Conservation (phyloP, 2,329 filamentous ascomycete genomes). For the Tympanopsis confertula region DNA sequence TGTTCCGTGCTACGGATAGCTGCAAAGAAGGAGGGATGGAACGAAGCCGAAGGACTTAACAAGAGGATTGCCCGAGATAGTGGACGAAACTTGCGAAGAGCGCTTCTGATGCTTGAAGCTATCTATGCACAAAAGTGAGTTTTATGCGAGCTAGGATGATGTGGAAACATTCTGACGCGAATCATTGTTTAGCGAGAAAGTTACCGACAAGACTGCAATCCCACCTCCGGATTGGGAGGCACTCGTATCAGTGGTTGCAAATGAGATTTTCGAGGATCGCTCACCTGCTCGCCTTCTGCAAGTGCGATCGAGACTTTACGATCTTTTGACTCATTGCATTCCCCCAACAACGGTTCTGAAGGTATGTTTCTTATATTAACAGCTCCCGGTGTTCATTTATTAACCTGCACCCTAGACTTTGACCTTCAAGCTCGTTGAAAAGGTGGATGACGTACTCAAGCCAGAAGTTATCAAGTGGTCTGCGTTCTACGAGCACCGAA, state of each 20-base stretch:
- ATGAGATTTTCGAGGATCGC: conserved; percentile 85
- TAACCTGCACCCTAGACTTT: conserved; percentile 40
- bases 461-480: conserved; percentile 90
- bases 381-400: not conserved
- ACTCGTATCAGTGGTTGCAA: conserved; percentile 77
- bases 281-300: conserved; percentile 80
- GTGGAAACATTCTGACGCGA: not conserved
- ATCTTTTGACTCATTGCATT: conserved; percentile 92
- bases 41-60: conserved; percentile 64
- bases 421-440: conserved; percentile 80
- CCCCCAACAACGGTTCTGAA: conserved; percentile 89
- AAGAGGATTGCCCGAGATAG: conserved; percentile 80
- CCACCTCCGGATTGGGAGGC: conserved; percentile 96
- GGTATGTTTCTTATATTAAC: conserved; percentile 8
- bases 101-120: conserved; percentile 91
- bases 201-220: conserved; percentile 77
- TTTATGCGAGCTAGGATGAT: not conserved
- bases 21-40: conserved; percentile 74
- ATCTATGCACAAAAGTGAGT: conserved; percentile 92
- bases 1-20: conserved; percentile 60
- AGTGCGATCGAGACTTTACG: conserved; percentile 89
- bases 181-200: conserved; percentile 59
- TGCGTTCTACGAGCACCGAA: conserved; percentile 91
- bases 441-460: conserved; percentile 82
- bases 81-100: conserved; percentile 77